Percentiles rank a stretch among this genome's conserved stretches.
Evolutionary conservation across 139 green algal genomes (phyloP).

Genomic region (Micractinium sp.): DNA sequence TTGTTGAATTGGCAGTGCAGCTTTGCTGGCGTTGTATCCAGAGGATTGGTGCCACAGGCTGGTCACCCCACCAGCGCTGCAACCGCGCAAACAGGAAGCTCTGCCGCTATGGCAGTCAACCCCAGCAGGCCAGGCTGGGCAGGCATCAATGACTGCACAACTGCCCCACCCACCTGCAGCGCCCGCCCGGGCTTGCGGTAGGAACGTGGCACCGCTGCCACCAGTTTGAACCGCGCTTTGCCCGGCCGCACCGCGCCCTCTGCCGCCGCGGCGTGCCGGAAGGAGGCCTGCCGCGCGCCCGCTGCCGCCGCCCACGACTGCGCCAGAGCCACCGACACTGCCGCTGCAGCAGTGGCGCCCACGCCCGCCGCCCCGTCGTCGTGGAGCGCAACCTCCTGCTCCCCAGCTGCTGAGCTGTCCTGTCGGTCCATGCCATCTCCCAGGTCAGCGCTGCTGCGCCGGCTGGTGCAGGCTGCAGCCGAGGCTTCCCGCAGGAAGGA

Average conservation of each 20-base stretch:
- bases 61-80: too few species aligned
- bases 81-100: too few species aligned
- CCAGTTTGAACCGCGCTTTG: conserved; percentile 67
- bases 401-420: background rate
- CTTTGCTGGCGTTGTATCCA: too few species aligned
- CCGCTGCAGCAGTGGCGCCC: conserved; percentile 63
- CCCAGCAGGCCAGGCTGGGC: background rate
- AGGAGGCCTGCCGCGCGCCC: conserved; percentile 4
- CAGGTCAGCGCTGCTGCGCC: background rate
- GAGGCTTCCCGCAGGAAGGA: conserved; percentile 22
- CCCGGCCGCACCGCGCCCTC: conserved; percentile 13
- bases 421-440: background rate
- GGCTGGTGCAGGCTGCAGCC: background rate
- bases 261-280: background rate
- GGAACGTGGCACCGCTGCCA: conserved; percentile 61
- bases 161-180: background rate
- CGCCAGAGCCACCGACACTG: conserved; percentile 68
- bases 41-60: too few species aligned
- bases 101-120: background rate
- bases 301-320: conserved; percentile 57
- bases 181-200: background rate
- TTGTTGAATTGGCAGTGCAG: too few species aligned
- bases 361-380: conserved; percentile 65
- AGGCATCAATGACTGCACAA: background rate
- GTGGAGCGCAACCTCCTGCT: conserved; percentile 50